Conservation (phyloP, 2,329 filamentous ascomycete genomes). For the Calonectria montana region DNA sequence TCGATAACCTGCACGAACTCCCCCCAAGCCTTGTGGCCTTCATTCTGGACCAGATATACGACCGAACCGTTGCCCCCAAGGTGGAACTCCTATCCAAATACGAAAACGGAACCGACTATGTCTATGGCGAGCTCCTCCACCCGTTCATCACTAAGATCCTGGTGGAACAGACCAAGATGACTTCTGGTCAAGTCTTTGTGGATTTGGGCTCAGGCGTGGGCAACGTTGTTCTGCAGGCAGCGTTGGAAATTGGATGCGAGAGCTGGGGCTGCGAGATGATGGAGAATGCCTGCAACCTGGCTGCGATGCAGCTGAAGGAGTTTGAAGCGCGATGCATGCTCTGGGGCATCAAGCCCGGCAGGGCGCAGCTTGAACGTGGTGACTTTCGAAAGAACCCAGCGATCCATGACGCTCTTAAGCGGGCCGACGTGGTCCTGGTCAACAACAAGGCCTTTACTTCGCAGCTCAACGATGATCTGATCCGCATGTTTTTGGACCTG, state of each 20-base stretch:
- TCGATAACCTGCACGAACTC: constrained; percentile 76
- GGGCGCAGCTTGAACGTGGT: constrained; percentile 82
- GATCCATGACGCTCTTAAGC: constrained; percentile 79
- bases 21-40: constrained; percentile 80
- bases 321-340: constrained; percentile 87
- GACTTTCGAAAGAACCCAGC: constrained; percentile 82
- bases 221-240: constrained; percentile 94
- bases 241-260: constrained; percentile 91
- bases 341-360: constrained; percentile 87
- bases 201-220: constrained; percentile 96
- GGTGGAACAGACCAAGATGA: constrained; percentile 78
- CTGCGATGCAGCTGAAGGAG: constrained; percentile 82
- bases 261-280: constrained; percentile 98
- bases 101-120: constrained; percentile 89
- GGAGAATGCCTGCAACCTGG: constrained; percentile 87
- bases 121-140: constrained; percentile 92
- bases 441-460: constrained; percentile 98
- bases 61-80: constrained; percentile 89
- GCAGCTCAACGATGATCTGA: constrained; percentile 83
- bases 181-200: constrained; percentile 87
- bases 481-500: constrained; percentile 91
- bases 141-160: constrained; percentile 88
- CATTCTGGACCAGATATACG: constrained; percentile 89
- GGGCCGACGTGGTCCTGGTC: constrained; percentile 94
- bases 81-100: constrained; percentile 88